Base-by-base conservation (phyloP, 2,329 filamentous ascomycete species). In the Phaeomoniella chlamydospora region DNA sequence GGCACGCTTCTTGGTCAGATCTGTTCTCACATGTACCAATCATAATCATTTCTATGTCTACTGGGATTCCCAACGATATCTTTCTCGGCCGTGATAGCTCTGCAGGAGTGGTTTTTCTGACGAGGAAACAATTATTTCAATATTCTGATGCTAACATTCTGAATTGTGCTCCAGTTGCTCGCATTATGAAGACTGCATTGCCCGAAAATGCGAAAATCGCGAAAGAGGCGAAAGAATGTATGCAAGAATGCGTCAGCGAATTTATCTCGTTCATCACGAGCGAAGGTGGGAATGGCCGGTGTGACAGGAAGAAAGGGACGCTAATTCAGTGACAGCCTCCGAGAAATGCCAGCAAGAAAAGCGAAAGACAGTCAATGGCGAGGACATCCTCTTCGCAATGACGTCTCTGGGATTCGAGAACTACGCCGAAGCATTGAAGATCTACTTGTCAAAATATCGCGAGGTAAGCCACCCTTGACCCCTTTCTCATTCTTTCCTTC, bases 231-330 rank as follows among this genome's bases (percentile, higher is more conserved):
- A 98, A 98, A 61, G 90, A 98, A 58, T 98, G 90, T 64, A 96
- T 98, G 90, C 90, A 98, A 61, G 90, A 98, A 61, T 98, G 90
- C 55, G 90, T 98, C 40, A 94, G 87, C 76, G 90, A 98, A 64
- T 98, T 98, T 61, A 98, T 98, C 67, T 94, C 85, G 4, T 98
- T 98, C 69, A 96, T 98, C 56, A 98, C 90, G 22, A 96, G 88
- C 59, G 90, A 98, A 72, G 90, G 90, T 94, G 59, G 55, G 80
- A 26, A 26, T n/a, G 22, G 9, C n/a, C n/a, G n/a, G n/a, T n/a
- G n/a, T n/a, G n/a, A n/a, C n/a, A n/a, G n/a, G n/a, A n/a, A n/a
- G n/a, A n/a, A n/a, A n/a, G 35, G 32, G 33, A 40, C 35, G 38
- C 15, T 19, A 16, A 18, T 29, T 16, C 16, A 3, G 37, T 48